Conservation (phyloP, 2,329 filamentous ascomycete species). For the Aspergillus persii region DNA sequence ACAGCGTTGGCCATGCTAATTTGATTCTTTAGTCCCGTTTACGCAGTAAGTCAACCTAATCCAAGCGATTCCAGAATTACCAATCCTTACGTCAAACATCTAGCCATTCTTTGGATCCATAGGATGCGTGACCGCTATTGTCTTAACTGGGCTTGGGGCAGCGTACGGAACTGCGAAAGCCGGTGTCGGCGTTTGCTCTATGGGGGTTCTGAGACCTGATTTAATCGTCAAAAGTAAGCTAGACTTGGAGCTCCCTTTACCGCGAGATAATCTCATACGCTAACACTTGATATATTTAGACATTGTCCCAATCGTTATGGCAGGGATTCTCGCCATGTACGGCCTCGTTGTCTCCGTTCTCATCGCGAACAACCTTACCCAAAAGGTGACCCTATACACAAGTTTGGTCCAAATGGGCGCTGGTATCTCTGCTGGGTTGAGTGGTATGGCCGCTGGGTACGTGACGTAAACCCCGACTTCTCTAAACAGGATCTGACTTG, state of each 20-base stretch:
- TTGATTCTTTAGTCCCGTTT: constrained; percentile 72
- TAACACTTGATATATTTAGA: constrained; percentile 53
- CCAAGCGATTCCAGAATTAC: constrained; percentile 4
- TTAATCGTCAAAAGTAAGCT: constrained; percentile 97
- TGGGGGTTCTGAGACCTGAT: constrained; percentile 97
- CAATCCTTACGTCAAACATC: constrained; percentile 4
- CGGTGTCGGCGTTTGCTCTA: constrained; percentile 95
- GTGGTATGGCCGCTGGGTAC: constrained; percentile 72
- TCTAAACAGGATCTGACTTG: constrained; percentile 12
- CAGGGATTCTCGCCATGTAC: constrained; percentile 99
- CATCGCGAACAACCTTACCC: constrained; percentile 75
- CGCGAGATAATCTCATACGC: neutral
- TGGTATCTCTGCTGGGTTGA: constrained; percentile 76
- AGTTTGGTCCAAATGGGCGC: constrained; percentile 84
- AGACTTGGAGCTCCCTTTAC: neutral
- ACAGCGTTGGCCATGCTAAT: constrained; percentile 27
- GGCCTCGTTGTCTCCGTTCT: constrained; percentile 87
- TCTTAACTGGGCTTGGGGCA: constrained; percentile 94
- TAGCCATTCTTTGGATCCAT: constrained; percentile 94
- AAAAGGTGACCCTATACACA: constrained; percentile 71
- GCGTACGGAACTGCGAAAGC: constrained; percentile 99
- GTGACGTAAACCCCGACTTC: no score
- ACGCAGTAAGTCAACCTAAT: constrained; percentile 86
- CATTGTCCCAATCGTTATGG: constrained; percentile 99
- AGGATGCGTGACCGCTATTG: constrained; percentile 91